phyloP scores from a whole-genome alignment of 2,329 filamentous ascomycete species.

The Alternaria gaisen region DNA sequence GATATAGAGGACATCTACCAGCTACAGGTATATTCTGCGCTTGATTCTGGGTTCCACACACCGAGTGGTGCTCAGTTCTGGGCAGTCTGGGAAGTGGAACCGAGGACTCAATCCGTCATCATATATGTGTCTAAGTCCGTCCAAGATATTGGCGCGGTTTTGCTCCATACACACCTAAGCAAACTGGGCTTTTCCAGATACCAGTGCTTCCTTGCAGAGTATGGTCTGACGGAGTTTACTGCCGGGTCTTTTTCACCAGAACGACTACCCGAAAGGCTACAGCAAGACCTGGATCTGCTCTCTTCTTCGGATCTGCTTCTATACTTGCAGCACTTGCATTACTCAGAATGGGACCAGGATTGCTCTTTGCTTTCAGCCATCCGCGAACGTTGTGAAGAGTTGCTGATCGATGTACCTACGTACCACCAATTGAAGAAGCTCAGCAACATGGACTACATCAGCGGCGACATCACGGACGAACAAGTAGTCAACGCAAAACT shows the following conservation, averaged over 20 bases:
- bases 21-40: constrained; percentile 43
- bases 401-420: constrained; percentile 49
- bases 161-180: constrained; percentile 49
- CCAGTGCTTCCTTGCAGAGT: constrained; percentile 47
- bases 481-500: constrained; percentile 42
- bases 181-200: constrained; percentile 46
- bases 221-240: constrained; percentile 31
- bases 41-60: constrained; percentile 52
- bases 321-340: constrained; percentile 46
- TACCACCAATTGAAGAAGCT: constrained; percentile 48
- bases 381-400: constrained; percentile 40
- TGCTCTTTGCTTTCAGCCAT: constrained; percentile 42
- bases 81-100: constrained; percentile 47
- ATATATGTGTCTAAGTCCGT: constrained; percentile 51
- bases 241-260: constrained; percentile 14
- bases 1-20: constrained; percentile 42
- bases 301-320: constrained; percentile 47
- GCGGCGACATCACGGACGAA: constrained; percentile 38
- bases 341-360: constrained; percentile 42
- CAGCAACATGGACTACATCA: constrained; percentile 49
- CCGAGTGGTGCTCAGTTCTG: constrained; percentile 46
- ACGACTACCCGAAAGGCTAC: constrained; percentile 36
- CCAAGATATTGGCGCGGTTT: constrained; percentile 36
- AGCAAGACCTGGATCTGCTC: constrained; percentile 46
- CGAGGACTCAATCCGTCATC: constrained; percentile 35